Percentiles rank a stretch among this genome's conserved stretches.
Conservation (phyloP, 352 stramenopile genomes). For the Phytopythium boreale region DNA sequence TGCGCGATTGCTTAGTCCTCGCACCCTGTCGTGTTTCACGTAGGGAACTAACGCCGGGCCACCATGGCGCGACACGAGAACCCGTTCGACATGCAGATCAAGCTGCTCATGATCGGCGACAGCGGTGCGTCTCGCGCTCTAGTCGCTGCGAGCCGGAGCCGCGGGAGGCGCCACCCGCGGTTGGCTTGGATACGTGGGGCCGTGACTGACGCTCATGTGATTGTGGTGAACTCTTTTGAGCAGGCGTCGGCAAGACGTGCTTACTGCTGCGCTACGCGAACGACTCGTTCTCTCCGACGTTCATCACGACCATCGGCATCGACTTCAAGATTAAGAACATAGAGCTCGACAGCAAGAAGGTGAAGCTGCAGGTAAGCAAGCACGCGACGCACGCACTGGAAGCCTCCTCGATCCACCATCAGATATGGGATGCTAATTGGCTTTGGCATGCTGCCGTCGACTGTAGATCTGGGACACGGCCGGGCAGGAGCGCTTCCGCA, state of each 20-base stretch:
- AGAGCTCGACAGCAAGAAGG: constrained; percentile 94
- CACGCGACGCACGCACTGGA: not conserved
- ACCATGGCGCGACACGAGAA: constrained; percentile 89
- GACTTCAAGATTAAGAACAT: constrained; percentile 94
- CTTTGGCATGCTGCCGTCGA: too few species aligned
- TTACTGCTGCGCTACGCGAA: constrained; percentile 87
- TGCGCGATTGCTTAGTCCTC: not conserved
- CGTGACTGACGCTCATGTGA: not conserved
- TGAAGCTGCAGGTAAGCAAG: constrained; percentile 91
- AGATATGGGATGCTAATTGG: not conserved
- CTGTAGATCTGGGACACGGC: constrained; percentile 97
- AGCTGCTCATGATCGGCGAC: constrained; percentile 97
- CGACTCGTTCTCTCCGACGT: constrained; percentile 89
- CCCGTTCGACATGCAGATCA: constrained; percentile 97
- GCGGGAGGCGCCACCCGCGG: too few species aligned
- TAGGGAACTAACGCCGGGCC: constrained; percentile 1
- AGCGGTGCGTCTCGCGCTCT: constrained; percentile 82
- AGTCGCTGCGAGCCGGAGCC: too few species aligned
- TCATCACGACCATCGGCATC: constrained; percentile 90
- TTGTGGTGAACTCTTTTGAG: too few species aligned
- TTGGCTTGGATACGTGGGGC: not conserved
- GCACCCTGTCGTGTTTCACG: not conserved
- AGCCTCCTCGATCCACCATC: too few species aligned
- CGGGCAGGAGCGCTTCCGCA: constrained; percentile 98
- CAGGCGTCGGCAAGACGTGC: constrained; percentile 90